Base-by-base conservation (phyloP, 2,329 filamentous ascomycete genomes). In the Pseudogymnoascus destructans region DNA sequence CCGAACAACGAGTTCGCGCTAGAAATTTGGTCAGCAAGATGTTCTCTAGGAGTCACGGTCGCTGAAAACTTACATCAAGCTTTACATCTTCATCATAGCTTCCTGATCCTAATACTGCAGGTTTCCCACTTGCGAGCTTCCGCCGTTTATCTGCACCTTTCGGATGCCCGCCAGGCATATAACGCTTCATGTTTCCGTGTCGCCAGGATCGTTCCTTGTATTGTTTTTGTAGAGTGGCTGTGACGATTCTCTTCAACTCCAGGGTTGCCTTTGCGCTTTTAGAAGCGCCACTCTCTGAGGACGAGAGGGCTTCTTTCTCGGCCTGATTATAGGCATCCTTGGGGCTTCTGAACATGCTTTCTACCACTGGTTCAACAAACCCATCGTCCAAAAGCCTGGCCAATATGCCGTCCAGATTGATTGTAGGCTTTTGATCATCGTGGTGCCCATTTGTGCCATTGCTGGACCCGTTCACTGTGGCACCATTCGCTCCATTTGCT, bases 1-100 rank as follows among this genome's bases (percentile, higher is more conserved):
- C 25, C 85, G 82, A 55, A 97, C 75, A 33, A 91, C 78, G 63
- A 90, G 75, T 59, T 86, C 80, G 55, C 82, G 79, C 84, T 95
- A 67, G 1, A 59, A 40, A 42, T 52, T 36, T 61, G 57, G 63
- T 70, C 64, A 70, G 67, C 63, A 64, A 61, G 46, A 23, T 11
- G 3, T 13, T 57, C 49, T 40, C 7, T 19, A 5, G 49, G 30
- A 11, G n/a, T 57, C 23, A 36, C 52, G 38, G 56, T 46, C 42
- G 23, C 54, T 58, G 35, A 59, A 54, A 13, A 71, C 79, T 70
- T 66, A 84, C 81, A 64, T 82, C 79, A 40, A 82, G 70, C 40
- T 66, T 65, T 2, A 69, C 66, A 13, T 73, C 72, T 21, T 73
- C 70, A 58, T 78, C 74, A 17, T 74, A 69, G 30, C 71, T 13